phyloP scores from a whole-genome alignment of 805 yeast genomes.

The Lachancea dasiensis region DNA sequence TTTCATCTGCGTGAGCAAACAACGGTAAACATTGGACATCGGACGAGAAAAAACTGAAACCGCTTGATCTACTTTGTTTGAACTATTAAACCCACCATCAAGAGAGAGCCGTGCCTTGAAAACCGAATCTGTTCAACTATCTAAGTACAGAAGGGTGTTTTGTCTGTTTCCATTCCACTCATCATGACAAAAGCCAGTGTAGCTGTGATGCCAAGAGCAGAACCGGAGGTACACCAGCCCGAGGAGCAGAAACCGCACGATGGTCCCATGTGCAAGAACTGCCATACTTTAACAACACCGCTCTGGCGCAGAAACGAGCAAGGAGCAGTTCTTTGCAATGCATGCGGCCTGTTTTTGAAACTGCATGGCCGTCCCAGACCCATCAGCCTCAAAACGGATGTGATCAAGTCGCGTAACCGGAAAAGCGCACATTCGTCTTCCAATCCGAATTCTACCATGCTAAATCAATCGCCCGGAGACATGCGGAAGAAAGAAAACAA shows the following conservation, averaged over 20 bases:
- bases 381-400: slow-evolving; percentile 83
- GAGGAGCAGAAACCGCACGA: slow-evolving; percentile 6
- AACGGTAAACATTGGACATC: too few relatives aligned
- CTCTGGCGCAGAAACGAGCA: slow-evolving; percentile 92
- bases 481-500: slow-evolving; percentile 21
- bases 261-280: slow-evolving; percentile 77
- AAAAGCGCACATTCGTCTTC: slow-evolving; percentile 30
- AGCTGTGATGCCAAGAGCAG: slow-evolving; percentile 2
- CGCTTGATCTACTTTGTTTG: too few relatives aligned
- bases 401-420: slow-evolving; percentile 85
- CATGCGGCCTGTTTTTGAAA: slow-evolving; percentile 85
- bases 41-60: too few relatives aligned
- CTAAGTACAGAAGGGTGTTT: too few relatives aligned
- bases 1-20: too few relatives aligned
- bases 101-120: too few relatives aligned
- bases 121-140: too few relatives aligned
- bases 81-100: too few relatives aligned
- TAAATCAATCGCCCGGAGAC: slow-evolving; percentile 8
- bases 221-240: background rate
- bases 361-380: slow-evolving; percentile 93
- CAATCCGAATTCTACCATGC: slow-evolving; percentile 9
- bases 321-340: slow-evolving; percentile 87
- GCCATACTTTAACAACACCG: slow-evolving; percentile 90
- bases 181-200: slow-evolving; percentile 5
- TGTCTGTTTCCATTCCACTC: too few relatives aligned